These are phyloP conservation scores for Colletotrichum chlorophyti DNA, from an alignment of 2,329 filamentous ascomycete species.

Conservation along the genomic window DNA sequence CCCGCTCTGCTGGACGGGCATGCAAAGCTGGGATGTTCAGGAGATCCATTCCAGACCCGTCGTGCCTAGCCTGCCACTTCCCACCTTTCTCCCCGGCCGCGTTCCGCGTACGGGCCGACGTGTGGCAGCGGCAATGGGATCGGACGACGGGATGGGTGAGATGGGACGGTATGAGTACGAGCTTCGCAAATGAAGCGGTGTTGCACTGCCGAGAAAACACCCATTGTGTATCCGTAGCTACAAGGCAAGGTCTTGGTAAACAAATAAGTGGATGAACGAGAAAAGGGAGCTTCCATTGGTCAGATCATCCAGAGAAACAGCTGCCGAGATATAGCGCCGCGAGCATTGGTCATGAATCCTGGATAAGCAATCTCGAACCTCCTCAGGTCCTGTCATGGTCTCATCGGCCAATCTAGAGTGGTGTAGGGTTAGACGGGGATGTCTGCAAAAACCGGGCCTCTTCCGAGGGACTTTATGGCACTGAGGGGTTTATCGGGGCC, in stretches of 20 bases:
- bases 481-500: slow-evolving; percentile 7
- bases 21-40: slow-evolving; percentile 1
- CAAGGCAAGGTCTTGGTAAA: too few species aligned
- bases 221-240: neutral
- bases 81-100: neutral
- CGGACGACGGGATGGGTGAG: slow-evolving; percentile 3
- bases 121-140: slow-evolving; percentile 20
- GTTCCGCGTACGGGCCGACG: slow-evolving; percentile 17
- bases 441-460: neutral
- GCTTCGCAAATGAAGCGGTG: slow-evolving; percentile 9
- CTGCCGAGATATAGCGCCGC: too few species aligned
- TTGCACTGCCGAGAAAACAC: slow-evolving; percentile 16
- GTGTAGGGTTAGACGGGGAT: too few species aligned
- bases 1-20: neutral
- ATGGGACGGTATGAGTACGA: slow-evolving; percentile 16
- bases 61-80: neutral
- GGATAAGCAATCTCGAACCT: neutral
- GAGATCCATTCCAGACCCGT: slow-evolving; percentile 8
- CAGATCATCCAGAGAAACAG: too few species aligned
- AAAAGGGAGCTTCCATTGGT: too few species aligned
- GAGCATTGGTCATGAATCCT: neutral
- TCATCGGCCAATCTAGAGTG: slow-evolving; percentile 1
- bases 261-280: slow-evolving; percentile 10
- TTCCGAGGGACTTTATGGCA: neutral
- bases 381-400: neutral